Base-by-base conservation (phyloP, 2,329 filamentous ascomycete species). In the Bretziella fagacearum region DNA sequence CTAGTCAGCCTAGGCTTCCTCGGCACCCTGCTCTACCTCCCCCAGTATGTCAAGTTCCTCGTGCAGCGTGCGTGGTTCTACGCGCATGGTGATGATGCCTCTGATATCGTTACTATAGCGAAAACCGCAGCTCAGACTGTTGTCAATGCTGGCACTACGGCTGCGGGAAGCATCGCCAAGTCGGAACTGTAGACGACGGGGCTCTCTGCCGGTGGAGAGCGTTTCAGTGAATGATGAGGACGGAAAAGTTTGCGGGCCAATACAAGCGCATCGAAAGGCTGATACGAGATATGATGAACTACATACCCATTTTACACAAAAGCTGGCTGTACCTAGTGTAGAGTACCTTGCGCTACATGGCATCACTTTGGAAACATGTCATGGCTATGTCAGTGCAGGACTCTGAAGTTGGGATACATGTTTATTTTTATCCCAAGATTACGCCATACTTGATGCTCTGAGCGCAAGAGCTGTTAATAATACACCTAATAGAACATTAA, bases 51-150 rank as follows among this genome's bases (percentile, higher is more conserved):
- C 57, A 71, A 76, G 57, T 81, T 84, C 60, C 79, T 98, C 56
- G 74, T 80, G 58, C 77, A 78, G 59, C 82, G 89, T 59, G 79
- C 85, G 46, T 93, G 84, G 75, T 98, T 95, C 70, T 98, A 98
- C 70, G 84, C 85, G 62, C 79, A 80, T 54, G 91, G 91, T 55
- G 86, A 94, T 59, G 72, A 76, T 55, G 70, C 69, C 50, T 44
- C 44, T 2, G 66, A 71, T 49, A 63, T 70, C 36, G 66, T 65
- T 50, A 63, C 66, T 51, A 64, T 65, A 29, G 66, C 63, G 18
- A 65, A 67, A 56, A 63, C 62, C 27, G 63, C 63, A 10, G 50
- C 51, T 20, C 50, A 52, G 18, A 50, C 50, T 1, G 44, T 52
- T 27, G 63, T 61, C 10, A 61, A 63, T 52, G 61, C 55, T 18